Conservation (phyloP, 805 yeast species). For the Starmerella stigmatis region DNA sequence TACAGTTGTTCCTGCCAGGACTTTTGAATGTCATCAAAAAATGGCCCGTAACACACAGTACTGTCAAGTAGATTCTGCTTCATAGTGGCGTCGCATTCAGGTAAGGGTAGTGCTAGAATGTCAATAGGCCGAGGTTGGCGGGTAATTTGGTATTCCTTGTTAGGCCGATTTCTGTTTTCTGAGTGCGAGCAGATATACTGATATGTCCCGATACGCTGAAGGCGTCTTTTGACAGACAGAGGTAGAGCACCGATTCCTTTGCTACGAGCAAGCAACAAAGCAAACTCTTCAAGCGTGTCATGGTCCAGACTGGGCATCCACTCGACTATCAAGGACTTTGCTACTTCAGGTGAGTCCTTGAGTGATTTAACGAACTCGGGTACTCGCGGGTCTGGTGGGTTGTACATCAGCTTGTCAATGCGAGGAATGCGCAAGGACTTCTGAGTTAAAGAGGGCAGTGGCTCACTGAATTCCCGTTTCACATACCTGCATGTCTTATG, state of each 20-base stretch:
- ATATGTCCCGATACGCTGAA: not conserved
- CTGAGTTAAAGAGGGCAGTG: not conserved
- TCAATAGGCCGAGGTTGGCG: not conserved
- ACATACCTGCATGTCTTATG: conserved; percentile 1
- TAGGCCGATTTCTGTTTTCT: not conserved
- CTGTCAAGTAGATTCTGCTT: not conserved
- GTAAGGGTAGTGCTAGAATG: not conserved
- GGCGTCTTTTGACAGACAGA: not conserved
- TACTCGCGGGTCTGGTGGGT: conserved; percentile 8
- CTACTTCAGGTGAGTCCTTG: not conserved
- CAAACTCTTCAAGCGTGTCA: conserved; percentile 5
- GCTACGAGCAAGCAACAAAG: not conserved
- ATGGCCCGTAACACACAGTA: not conserved
- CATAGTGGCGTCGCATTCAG: not conserved
- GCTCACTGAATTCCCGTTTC: not conserved
- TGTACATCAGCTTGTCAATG: conserved; percentile 10
- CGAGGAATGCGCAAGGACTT: conserved; percentile 10
- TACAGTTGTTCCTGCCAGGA: not conserved
- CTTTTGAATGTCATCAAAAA: not conserved
- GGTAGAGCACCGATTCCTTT: not conserved
- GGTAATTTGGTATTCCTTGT: not conserved
- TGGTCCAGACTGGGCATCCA: conserved; percentile 5
- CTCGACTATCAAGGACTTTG: not conserved
- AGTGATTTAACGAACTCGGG: not conserved
- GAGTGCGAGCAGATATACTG: not conserved